These are phyloP conservation scores for Solanum dulcamara DNA, from an alignment of 257 asterid genomes.

Conservation along the genomic window DNA sequence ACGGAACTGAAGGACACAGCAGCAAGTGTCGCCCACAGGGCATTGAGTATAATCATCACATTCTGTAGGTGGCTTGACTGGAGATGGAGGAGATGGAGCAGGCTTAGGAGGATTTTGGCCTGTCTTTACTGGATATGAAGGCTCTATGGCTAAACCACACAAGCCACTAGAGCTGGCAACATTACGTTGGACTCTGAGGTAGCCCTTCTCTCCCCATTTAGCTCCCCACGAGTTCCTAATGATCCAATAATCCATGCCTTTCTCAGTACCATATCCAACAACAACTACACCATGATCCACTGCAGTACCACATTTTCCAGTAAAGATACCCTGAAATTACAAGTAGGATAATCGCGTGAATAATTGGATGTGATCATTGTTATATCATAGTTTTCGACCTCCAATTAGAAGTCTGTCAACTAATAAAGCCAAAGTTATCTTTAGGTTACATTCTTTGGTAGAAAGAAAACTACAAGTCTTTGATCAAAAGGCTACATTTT, in stretches of 20 bases:
- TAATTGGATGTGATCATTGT: not conserved
- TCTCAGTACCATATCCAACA: slow-evolving; percentile 38
- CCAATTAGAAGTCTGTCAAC: not conserved
- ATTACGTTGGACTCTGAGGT: slow-evolving; percentile 39
- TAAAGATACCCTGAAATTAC: slow-evolving; percentile 39
- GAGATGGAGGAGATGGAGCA: slow-evolving; percentile 54
- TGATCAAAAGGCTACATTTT: not conserved
- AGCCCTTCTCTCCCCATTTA: slow-evolving; percentile 50
- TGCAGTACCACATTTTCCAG: slow-evolving; percentile 31
- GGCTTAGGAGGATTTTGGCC: slow-evolving; percentile 51
- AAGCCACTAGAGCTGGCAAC: slow-evolving; percentile 17
- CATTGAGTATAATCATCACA: slow-evolving; percentile 39
- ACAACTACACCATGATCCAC: slow-evolving; percentile 46
- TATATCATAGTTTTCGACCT: not conserved
- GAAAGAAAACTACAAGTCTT: not conserved
- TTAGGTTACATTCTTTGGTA: not conserved
- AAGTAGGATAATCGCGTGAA: not conserved
- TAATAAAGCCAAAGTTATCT: not conserved
- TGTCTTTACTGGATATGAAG: slow-evolving; percentile 42
- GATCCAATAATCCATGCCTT: slow-evolving; percentile 46
- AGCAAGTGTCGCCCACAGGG: slow-evolving; percentile 44
- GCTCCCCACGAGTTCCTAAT: slow-evolving; percentile 50
- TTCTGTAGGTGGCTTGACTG: slow-evolving; percentile 22
- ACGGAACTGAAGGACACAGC: slow-evolving; percentile 31
- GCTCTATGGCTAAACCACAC: slow-evolving; percentile 49